These are phyloP conservation scores for Saturnispora saitoi DNA, from an alignment of 805 yeast genomes.

Conservation along the genomic window DNA sequence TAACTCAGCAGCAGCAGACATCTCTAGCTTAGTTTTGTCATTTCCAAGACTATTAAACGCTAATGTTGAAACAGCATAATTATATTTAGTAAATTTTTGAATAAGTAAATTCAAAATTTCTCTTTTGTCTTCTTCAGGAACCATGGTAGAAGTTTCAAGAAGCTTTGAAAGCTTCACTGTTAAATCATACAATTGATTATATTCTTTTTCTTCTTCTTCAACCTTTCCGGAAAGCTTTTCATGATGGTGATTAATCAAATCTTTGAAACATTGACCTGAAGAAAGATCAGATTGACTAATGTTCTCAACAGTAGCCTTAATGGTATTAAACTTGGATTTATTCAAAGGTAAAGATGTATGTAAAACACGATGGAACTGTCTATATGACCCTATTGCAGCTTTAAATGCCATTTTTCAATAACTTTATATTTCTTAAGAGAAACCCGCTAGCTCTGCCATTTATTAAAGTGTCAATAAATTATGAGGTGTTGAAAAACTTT, in stretches of 20 bases:
- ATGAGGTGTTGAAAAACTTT: slow-evolving; percentile 2
- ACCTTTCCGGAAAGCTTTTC: neutral
- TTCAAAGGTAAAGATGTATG: neutral
- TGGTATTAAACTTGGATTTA: neutral
- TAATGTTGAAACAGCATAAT: slow-evolving; percentile 21
- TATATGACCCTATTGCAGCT: neutral
- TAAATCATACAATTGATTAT: slow-evolving; percentile 11
- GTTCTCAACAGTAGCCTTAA: slow-evolving; percentile 4
- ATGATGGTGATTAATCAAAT: slow-evolving; percentile 12
- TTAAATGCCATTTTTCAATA: neutral
- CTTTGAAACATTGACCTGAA: slow-evolving; percentile 3
- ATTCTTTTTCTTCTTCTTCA: slow-evolving; percentile 7
- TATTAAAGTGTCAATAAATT: neutral
- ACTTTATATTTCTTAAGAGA: neutral
- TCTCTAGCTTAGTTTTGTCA: slow-evolving; percentile 7
- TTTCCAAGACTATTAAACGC: slow-evolving; percentile 11
- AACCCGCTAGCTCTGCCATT: slow-evolving; percentile 1
- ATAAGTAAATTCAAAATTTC: slow-evolving; percentile 20
- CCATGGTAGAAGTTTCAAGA: slow-evolving; percentile 9
- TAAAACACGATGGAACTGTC: neutral
- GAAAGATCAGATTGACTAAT: slow-evolving; percentile 7
- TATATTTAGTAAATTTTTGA: slow-evolving; percentile 19
- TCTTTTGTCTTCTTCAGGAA: slow-evolving; percentile 12
- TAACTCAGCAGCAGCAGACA: slow-evolving; percentile 18
- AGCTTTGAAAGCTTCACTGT: slow-evolving; percentile 9